Percentiles rank a stretch among this genome's conserved stretches.
Conservation (phyloP, 2,329 filamentous ascomycete species). For the Malbranchea cinnamomea region DNA sequence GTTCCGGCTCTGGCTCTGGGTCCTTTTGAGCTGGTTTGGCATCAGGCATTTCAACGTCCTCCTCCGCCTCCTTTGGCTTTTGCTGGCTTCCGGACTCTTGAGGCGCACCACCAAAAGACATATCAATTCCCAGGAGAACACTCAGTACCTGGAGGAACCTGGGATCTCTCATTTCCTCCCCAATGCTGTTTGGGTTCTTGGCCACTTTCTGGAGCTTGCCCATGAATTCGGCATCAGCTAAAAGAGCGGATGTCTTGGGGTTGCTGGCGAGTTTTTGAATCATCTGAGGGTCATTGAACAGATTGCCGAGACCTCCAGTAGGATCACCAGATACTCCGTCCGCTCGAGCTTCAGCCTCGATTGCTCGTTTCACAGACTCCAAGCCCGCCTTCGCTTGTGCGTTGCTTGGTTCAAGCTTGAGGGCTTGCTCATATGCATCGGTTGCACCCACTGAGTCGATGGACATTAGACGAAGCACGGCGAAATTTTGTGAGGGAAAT, state of each 20-base stretch:
- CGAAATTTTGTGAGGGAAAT: constrained; percentile 10
- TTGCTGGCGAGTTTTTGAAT: constrained; percentile 82
- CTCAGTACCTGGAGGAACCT: constrained; percentile 88
- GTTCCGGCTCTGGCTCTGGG: constrained; percentile 33
- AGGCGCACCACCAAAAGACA: constrained; percentile 52
- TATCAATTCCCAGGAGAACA: constrained; percentile 84
- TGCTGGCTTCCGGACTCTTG: constrained; percentile 28
- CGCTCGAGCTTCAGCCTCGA: constrained; percentile 58
- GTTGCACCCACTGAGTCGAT: constrained; percentile 48
- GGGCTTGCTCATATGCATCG: constrained; percentile 85
- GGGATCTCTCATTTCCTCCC: constrained; percentile 73
- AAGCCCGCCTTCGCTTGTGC: constrained; percentile 84
- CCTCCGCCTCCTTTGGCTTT: constrained; percentile 41
- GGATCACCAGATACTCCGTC: constrained; percentile 50
- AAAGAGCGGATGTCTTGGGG: constrained; percentile 74
- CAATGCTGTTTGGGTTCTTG: constrained; percentile 63
- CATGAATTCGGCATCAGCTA: constrained; percentile 81
- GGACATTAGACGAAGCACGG: neutral
- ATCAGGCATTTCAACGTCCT: constrained; percentile 69
- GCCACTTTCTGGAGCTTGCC: constrained; percentile 68
- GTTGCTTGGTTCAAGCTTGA: constrained; percentile 84
- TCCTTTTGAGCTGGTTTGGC: constrained; percentile 35
- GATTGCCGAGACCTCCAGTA: constrained; percentile 62
- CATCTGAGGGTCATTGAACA: constrained; percentile 89
- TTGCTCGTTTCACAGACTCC: constrained; percentile 70